These are phyloP conservation scores for Perkinsus chesapeaki DNA, from an alignment of 169 alveolate species.

Conservation along the genomic window DNA sequence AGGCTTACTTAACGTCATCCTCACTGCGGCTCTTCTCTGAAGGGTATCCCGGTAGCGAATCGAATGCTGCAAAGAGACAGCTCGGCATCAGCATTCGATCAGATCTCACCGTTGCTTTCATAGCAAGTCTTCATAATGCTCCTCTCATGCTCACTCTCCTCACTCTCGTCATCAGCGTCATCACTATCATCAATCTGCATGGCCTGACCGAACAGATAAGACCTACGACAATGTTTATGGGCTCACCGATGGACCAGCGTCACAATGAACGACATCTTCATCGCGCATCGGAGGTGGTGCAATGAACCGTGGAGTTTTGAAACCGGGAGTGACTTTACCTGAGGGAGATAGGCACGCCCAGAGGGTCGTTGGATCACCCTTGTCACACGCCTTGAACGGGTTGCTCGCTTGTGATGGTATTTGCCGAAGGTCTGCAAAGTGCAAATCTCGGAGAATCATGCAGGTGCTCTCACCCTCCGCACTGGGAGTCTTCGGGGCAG, in stretches of 20 bases:
- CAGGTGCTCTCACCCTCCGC: neutral
- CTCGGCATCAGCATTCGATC: too few relatives aligned
- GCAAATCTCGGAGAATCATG: neutral
- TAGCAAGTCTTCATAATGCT: neutral
- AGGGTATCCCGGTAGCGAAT: neutral
- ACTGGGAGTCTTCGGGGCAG: neutral
- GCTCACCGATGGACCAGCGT: neutral
- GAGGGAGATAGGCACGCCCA: neutral
- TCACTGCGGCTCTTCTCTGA: neutral
- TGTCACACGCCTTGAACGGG: neutral
- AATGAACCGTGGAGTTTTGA: neutral
- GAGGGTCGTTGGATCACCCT: neutral
- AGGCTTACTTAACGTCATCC: neutral
- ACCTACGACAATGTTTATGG: neutral
- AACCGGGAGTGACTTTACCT: neutral
- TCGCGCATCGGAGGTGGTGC: neutral
- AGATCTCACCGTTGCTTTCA: neutral
- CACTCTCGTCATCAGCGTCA: neutral
- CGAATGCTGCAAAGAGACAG: neutral
- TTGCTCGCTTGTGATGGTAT: neutral
- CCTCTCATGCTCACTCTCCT: conserved; percentile 1
- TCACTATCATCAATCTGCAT: neutral
- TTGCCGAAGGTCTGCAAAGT: neutral
- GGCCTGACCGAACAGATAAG: neutral
- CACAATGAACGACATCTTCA: neutral